Base-by-base conservation (phyloP, 306 rosid species). In the Dicorynia guianensis region DNA sequence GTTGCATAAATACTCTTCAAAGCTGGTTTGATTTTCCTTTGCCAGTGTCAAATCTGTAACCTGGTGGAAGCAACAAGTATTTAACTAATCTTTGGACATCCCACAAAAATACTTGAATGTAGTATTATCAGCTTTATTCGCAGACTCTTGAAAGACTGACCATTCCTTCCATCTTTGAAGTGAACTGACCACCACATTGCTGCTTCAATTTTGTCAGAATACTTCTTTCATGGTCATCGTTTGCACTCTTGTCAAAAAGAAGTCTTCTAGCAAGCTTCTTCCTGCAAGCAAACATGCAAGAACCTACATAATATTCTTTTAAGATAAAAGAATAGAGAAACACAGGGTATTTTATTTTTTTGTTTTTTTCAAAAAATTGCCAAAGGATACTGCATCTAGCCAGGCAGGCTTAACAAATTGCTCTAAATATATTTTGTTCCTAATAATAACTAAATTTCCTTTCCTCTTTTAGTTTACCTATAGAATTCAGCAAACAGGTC, bases 141-240 rank as follows among this genome's bases (percentile, higher is more conserved):
- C 43, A 67, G 57, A 75, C 36, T 55, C 34, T 36, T 30, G 46
- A 79, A 71, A 71, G 35, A 77, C 96, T 65, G 33, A 93, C 97
- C 98, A 93, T 93, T 68, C 98, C 97, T 82, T 93, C 98, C 97
- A 93, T 90, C 86, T 93, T 93, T 12, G 93, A 93, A 43, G 97
- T 93, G 78, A 93, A 90, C 80, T 87, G 91, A 11, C 87, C 91
- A 78, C 98, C 97, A 49, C 91, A 90, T 82, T 89, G 97, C 81
- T 89, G 97, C 85, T 93, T 93, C 69, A 93, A 81, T 78, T 89
- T 89, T 6, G 93, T 88, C 63, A 93, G 79, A 56, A 93, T 88
- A 67, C 92, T 86, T 55, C 86, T 88, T 83, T 89, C 97, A 25
- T 89, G 97, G 67, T 93, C 96, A 75, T 91, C 97, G 25, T 89